phyloP scores from a whole-genome alignment of 257 asterid genomes.

The Primulina huaijiensis region DNA sequence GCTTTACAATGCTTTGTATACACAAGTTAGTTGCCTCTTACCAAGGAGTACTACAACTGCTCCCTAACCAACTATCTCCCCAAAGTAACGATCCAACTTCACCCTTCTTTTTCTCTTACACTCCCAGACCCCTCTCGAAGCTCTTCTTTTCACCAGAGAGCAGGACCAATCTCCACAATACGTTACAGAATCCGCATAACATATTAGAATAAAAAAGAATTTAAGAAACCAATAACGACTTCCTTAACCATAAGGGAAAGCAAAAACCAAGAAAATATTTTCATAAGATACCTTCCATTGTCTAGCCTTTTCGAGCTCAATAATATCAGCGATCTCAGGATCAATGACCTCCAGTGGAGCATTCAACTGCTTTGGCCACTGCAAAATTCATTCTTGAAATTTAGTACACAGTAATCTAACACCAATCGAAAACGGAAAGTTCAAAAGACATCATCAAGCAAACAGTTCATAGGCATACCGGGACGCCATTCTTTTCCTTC shows the following conservation, averaged over 20 bases:
- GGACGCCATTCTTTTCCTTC: conserved; percentile 64
- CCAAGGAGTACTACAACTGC: too few relatives aligned
- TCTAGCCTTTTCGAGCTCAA: conserved; percentile 85
- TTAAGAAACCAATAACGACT: conserved; percentile 1
- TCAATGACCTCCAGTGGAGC: conserved; percentile 69
- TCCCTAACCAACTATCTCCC: too few relatives aligned
- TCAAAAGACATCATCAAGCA: neutral
- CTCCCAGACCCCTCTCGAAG: too few relatives aligned
- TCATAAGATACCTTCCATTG: conserved; percentile 79
- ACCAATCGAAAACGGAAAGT: neutral
- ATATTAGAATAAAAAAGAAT: neutral
- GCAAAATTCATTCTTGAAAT: conserved; percentile 25
- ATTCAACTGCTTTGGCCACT: conserved; percentile 87
- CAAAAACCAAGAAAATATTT: neutral
- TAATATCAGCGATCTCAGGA: conserved; percentile 81
- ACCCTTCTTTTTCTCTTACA: too few relatives aligned
- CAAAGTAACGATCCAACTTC: too few relatives aligned
- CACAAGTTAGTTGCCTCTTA: too few relatives aligned
- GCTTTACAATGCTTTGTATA: too few relatives aligned
- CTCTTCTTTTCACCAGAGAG: too few relatives aligned
- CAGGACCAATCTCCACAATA: neutral
- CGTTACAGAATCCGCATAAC: conserved; percentile 16
- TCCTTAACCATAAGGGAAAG: neutral
- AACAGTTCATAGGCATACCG: conserved; percentile 47
- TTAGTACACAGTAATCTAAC: conserved; percentile 7